Conservation (phyloP, 1,284 basidiomycete species). For the Moniliophthora roreri region DNA sequence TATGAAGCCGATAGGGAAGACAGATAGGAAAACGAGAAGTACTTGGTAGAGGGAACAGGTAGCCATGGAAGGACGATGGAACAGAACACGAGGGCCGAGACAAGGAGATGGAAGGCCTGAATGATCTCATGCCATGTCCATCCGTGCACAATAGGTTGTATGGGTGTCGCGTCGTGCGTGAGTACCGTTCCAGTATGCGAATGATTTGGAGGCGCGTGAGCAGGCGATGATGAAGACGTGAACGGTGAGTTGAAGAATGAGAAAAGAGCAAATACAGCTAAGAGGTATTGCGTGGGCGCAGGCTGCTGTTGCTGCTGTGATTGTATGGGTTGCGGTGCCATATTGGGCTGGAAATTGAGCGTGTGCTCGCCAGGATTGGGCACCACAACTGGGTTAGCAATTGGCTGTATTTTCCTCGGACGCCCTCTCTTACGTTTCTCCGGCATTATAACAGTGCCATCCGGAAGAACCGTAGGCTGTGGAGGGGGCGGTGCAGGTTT, state of each 20-base stretch:
- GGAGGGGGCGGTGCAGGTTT: conserved; percentile 25
- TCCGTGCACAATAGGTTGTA: conserved; percentile 10
- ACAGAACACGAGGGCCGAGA: conserved; percentile 59
- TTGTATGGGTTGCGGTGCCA: conserved; percentile 14
- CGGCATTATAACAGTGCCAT: conserved; percentile 33
- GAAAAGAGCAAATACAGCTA: conserved; percentile 75
- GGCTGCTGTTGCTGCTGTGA: conserved; percentile 34
- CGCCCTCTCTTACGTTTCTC: conserved; percentile 83
- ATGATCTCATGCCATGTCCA: conserved; percentile 51
- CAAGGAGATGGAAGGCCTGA: conserved; percentile 59
- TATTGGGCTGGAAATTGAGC: conserved; percentile 13
- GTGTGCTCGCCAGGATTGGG: conserved; percentile 3
- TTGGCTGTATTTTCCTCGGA: conserved; percentile 50
- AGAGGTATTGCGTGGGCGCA: conserved; percentile 58
- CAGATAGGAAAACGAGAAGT: conserved; percentile 9
- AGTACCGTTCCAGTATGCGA: conserved; percentile 41
- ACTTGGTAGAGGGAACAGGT: conserved; percentile 9
- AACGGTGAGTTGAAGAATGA: conserved; percentile 76
- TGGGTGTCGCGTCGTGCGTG: conserved; percentile 21
- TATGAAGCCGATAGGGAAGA: conserved; percentile 2
- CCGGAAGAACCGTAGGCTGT: conserved; percentile 15
- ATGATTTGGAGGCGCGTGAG: conserved; percentile 24
- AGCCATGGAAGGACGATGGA: conserved; percentile 56
- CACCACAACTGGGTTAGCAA: background rate
- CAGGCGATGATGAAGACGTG: conserved; percentile 36